Conservation (phyloP, 192 early-diverging fungal species). For the Rhizophlyctis rosea region DNA sequence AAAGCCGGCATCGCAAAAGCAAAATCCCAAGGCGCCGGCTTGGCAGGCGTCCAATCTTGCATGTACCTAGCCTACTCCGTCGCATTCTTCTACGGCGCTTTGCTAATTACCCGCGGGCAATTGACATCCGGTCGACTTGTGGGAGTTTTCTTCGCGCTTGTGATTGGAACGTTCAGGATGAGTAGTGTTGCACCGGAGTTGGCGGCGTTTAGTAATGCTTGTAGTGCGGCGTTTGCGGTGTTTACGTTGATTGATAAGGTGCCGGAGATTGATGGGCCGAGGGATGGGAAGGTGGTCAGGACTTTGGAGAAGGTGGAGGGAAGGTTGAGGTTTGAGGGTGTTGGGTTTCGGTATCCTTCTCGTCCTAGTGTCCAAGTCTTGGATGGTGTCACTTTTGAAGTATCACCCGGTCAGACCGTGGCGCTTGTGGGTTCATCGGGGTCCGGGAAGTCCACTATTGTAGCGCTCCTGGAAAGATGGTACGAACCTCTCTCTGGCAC, state of each 20-base stretch:
- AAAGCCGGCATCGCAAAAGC: conserved; percentile 38
- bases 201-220: conserved; percentile 68
- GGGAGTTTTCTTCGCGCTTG: conserved; percentile 76
- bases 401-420: conserved; percentile 72
- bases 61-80: conserved; percentile 25
- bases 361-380: conserved; percentile 56
- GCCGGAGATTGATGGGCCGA: conserved; percentile 59
- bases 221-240: conserved; percentile 70
- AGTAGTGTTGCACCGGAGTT: conserved; percentile 67
- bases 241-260: conserved; percentile 67
- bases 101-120: conserved; percentile 34
- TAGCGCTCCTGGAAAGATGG: conserved; percentile 71
- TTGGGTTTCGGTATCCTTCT: conserved; percentile 67
- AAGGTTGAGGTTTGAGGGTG: conserved; percentile 41
- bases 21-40: conserved; percentile 17
- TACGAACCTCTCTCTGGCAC: conserved; percentile 58
- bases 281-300: conserved; percentile 44
- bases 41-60: conserved; percentile 11
- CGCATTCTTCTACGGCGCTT: conserved; percentile 44
- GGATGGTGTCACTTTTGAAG: conserved; percentile 45
- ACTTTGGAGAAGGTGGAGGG: conserved; percentile 10
- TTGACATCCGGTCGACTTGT: conserved; percentile 51
- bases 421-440: conserved; percentile 87
- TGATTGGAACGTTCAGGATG: conserved; percentile 67
- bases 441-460: conserved; percentile 63